Percentiles rank a stretch among this genome's conserved stretches.
phyloP scores from a whole-genome alignment of 306 rosid species.

The Heteromeles arbutifolia region DNA sequence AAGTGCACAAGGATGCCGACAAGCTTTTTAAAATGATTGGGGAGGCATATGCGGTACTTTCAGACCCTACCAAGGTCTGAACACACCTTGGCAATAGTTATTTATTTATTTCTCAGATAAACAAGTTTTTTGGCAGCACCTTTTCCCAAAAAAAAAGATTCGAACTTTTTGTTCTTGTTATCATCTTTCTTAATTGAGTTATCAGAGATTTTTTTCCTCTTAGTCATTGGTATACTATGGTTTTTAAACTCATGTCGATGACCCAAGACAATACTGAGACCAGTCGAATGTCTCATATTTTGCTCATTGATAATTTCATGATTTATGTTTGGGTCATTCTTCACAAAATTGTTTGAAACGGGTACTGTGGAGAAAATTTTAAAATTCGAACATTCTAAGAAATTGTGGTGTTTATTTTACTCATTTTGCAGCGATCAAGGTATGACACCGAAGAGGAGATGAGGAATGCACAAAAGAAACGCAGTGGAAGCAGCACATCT shows the following conservation, averaged over 20 bases:
- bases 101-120: neutral
- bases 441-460: slow-evolving; percentile 87
- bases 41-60: slow-evolving; percentile 90
- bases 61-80: slow-evolving; percentile 69
- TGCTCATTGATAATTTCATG: no score
- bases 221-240: neutral
- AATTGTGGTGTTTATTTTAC: slow-evolving; percentile 8
- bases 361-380: no score
- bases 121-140: neutral
- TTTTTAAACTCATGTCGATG: neutral
- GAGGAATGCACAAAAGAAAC: slow-evolving; percentile 71
- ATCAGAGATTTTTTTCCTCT: neutral
- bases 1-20: slow-evolving; percentile 85
- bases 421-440: slow-evolving; percentile 58
- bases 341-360: no score
- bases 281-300: no score
- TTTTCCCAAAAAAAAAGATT: neutral
- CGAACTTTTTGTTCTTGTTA: neutral
- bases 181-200: neutral
- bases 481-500: slow-evolving; percentile 47
- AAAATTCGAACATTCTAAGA: neutral
- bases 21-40: slow-evolving; percentile 92
- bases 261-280: neutral
- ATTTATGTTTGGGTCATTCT: no score
- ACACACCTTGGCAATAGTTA: neutral